These are phyloP conservation scores for Hemileccinum impolitum DNA, from an alignment of 768 basidiomycete species.

Conservation along the genomic window DNA sequence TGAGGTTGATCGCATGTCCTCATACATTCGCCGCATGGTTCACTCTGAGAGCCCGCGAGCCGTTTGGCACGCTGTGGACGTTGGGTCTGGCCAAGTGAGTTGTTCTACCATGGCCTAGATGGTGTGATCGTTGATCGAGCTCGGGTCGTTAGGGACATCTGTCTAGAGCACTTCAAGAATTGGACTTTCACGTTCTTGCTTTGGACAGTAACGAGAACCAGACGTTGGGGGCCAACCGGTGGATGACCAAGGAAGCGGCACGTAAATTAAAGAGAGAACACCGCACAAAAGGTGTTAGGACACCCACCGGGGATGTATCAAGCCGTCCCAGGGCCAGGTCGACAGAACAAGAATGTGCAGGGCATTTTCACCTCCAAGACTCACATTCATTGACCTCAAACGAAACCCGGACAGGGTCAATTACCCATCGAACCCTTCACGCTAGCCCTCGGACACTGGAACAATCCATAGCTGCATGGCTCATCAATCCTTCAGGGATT, in stretches of 20 bases:
- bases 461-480: slow-evolving; percentile 50
- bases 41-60: slow-evolving; percentile 23
- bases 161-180: slow-evolving; percentile 44
- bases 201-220: slow-evolving; percentile 62
- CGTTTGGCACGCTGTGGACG: slow-evolving; percentile 55
- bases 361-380: not conserved
- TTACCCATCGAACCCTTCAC: slow-evolving; percentile 55
- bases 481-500: slow-evolving; percentile 23
- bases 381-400: slow-evolving; percentile 2
- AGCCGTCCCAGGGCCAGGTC: not conserved
- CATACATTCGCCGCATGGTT: slow-evolving; percentile 43
- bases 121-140: not conserved
- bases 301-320: not conserved
- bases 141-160: slow-evolving; percentile 51
- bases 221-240: slow-evolving; percentile 52
- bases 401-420: slow-evolving; percentile 28
- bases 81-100: slow-evolving; percentile 69
- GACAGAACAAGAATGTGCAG: not conserved
- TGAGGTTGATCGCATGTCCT: slow-evolving; percentile 63
- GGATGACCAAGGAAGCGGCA: slow-evolving; percentile 31
- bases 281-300: not conserved
- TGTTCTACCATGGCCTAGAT: not conserved
- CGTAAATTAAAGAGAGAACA: slow-evolving; percentile 16
- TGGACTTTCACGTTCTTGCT: slow-evolving; percentile 53
- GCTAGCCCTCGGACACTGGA: slow-evolving; percentile 50